Base-by-base conservation (phyloP, 1,139 yeast species). In the Pichia kudriavzevii region DNA sequence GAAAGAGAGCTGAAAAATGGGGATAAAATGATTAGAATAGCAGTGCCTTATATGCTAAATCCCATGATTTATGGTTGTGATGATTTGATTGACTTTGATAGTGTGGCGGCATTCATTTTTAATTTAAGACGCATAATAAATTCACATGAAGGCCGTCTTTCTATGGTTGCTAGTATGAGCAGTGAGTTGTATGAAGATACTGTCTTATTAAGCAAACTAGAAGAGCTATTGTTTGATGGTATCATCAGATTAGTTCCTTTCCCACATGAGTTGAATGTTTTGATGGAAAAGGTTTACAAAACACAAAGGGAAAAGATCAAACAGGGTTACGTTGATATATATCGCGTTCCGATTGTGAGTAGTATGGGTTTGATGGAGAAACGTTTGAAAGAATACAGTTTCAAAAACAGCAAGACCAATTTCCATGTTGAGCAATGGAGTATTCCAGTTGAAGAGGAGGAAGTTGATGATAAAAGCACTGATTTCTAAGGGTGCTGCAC, bases 351-450 rank as follows among this genome's bases (percentile, higher is more conserved):
- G 0, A 65, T 72, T 3, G 59, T 84, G 28, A 75, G 87, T 31
- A 91, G 80, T 30, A 59, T 75, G 29, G 97, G 98, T 0, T 66
- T 75, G 47, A 88, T 87, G 95, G 73, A 75, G 48, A 70, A 75
- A 2, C 74, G 77, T 38, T 66, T 67, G 39, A 80, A 84, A 36
- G 96, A 88, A 58, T 79, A 72, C 57, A 88, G 95, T 4, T 91
- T 88, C 60, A 78, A 80, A 52, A 85, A 85, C 43, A 91, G 95
- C 11, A 69, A 82, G 43, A 76, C 78, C 58, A 76, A 72, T 51
- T 85, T 91, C 54, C 94, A 82, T 50, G 80, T 88, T 40, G 88
- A 82, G 45, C 84, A 78, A 51, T 88, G 95, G 94, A 84, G 94
- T 17, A 91, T 91, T 31, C 97, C 98, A 0, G 94, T 91, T 2